Base-by-base conservation (phyloP, 208 protist genomes). In the Cochliopodium minus region DNA sequence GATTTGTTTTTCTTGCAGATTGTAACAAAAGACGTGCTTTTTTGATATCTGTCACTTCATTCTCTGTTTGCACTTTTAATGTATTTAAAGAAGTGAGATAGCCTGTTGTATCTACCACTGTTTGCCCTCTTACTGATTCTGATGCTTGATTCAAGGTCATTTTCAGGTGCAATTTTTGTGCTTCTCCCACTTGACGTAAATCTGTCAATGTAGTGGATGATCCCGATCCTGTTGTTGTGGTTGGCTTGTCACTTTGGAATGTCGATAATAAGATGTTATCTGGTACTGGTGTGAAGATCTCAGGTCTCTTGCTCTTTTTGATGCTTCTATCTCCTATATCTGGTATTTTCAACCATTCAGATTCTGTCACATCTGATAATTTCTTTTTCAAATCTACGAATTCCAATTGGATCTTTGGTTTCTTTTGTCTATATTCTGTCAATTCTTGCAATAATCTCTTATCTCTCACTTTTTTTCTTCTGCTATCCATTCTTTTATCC, bases 71-170 rank as follows among this genome's bases (percentile, higher is more conserved):
- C 13, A 67, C 54, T 30, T 57, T 71, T 42, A 67, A 50, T 30
- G 50, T 69, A 43, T 78, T 72, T 2, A 91, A 52, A 50, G 82
- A 74, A 13, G 84, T 87, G 2, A 91, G 63, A 61, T 88, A 90
- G 17, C 80, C 79, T 59, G 84, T 86, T 6, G 84, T 79, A 67
- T 91, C 80, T 0, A 91, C 77, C 13, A 78, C 73, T 5, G 81
- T 87, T 59, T 88, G 78, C n/a, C 86, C 86, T 1, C 53, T 56
- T 0, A 91, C 82, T 2, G 61, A 71, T 58, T 87, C 82, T 26
- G 74, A 73, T 26, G 74, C 49, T 38, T 72, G 58, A 59, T 85
- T 64, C 38, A 86, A 65, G 62, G 75, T 76, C 1, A 76, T 50
- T 32, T 57, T 63, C 0, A 89, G 61, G 34, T 85, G 46, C 6